A percentile compares a stretch with the other conserved stretches of the same genome.
phyloP scores from a whole-genome alignment of 1,284 basidiomycete species.

The Cryptococcus deneoformans region DNA sequence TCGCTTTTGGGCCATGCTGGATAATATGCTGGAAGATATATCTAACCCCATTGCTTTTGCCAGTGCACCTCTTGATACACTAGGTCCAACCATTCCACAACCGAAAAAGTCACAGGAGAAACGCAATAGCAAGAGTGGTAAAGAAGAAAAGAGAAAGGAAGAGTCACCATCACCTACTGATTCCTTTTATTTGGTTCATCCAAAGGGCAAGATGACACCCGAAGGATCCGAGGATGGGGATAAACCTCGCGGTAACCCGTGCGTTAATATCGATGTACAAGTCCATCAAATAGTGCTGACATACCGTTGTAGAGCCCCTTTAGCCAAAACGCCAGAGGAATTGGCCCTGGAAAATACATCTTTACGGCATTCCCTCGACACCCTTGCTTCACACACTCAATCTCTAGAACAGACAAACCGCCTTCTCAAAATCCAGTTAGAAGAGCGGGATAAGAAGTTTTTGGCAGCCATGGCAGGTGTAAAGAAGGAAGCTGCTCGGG shows the following conservation, averaged over 20 bases:
- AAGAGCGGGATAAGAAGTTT: slow-evolving; percentile 42
- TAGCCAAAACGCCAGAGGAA: slow-evolving; percentile 48
- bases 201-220: slow-evolving; percentile 1
- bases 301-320: slow-evolving; percentile 3
- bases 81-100: background rate
- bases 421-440: slow-evolving; percentile 22
- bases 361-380: slow-evolving; percentile 43
- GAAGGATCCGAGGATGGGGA: background rate
- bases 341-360: slow-evolving; percentile 46
- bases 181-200: slow-evolving; percentile 36
- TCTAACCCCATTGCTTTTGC: slow-evolving; percentile 48
- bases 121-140: slow-evolving; percentile 3
- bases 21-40: slow-evolving; percentile 47
- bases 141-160: slow-evolving; percentile 10
- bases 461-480: slow-evolving; percentile 39
- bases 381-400: slow-evolving; percentile 41
- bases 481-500: slow-evolving; percentile 37
- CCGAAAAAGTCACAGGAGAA: slow-evolving; percentile 2
- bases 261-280: too few relatives aligned
- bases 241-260: background rate
- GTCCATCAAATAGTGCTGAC: too few relatives aligned
- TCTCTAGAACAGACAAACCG: slow-evolving; percentile 33
- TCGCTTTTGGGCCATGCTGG: slow-evolving; percentile 50
- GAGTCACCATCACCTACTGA: slow-evolving; percentile 24
- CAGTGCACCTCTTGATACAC: slow-evolving; percentile 27